Conservation (phyloP, 1,284 basidiomycete genomes). For the Naganishia albida region DNA sequence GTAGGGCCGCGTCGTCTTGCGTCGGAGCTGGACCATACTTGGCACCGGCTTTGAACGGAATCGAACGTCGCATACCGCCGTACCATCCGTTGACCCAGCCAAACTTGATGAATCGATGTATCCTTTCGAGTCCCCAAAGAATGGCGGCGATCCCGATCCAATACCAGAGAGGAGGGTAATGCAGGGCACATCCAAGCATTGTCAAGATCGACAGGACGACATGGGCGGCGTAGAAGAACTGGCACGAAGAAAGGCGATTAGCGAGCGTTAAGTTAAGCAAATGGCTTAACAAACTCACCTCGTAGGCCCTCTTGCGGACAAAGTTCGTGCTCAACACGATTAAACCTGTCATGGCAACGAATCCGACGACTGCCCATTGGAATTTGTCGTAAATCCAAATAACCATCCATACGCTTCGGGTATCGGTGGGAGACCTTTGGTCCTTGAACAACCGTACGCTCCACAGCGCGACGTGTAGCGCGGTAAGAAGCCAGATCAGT, state of each 20-base stretch:
- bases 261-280: neutral
- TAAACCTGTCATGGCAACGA: conserved; percentile 68
- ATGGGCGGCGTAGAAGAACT: conserved; percentile 71
- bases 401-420: conserved; percentile 62
- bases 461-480: conserved; percentile 73
- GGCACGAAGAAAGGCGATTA: neutral
- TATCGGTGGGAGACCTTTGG: conserved; percentile 58
- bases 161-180: conserved; percentile 66
- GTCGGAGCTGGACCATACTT: conserved; percentile 27
- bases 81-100: conserved; percentile 65
- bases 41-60: conserved; percentile 26
- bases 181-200: conserved; percentile 64
- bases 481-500: conserved; percentile 70
- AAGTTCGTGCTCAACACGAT: conserved; percentile 65
- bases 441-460: conserved; percentile 69
- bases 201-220: conserved; percentile 66
- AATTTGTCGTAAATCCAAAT: conserved; percentile 72
- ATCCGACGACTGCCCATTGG: conserved; percentile 72
- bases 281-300: conserved; percentile 51
- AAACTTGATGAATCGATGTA: conserved; percentile 64
- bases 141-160: conserved; percentile 65
- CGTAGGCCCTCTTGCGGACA: conserved; percentile 69
- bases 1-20: conserved; percentile 14
- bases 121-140: conserved; percentile 68
- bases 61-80: conserved; percentile 36